A percentile compares a stretch with the other conserved stretches of the same genome.
Conservation (phyloP, 2,329 filamentous ascomycete genomes). For the Phaeosphaeriaceae sp. region DNA sequence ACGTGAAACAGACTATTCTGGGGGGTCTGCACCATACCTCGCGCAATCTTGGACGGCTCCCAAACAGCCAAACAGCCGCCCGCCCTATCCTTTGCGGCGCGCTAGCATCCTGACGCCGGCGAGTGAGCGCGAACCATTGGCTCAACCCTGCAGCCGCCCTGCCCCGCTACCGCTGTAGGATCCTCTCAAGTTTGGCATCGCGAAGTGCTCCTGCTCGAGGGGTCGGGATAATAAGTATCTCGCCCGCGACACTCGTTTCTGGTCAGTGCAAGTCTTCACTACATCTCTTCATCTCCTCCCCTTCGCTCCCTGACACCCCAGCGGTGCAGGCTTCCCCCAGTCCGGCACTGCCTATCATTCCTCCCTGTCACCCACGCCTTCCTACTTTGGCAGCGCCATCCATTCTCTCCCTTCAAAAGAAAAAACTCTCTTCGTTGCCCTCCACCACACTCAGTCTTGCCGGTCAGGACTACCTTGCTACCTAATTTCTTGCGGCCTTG, state of each 20-base stretch:
- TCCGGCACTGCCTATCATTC: slow-evolving; percentile 33
- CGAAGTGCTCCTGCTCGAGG: slow-evolving; percentile 21
- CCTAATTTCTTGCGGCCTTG: slow-evolving; percentile 37
- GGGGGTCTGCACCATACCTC: slow-evolving; percentile 33
- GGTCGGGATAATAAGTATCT: slow-evolving; percentile 40
- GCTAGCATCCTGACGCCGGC: slow-evolving; percentile 31
- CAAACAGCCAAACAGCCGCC: slow-evolving; percentile 45
- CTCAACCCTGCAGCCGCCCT: slow-evolving; percentile 30
- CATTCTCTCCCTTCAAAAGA: slow-evolving; percentile 26
- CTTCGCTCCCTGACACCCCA: slow-evolving; percentile 33
- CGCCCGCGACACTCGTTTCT: slow-evolving; percentile 27
- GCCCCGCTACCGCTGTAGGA: slow-evolving; percentile 33
- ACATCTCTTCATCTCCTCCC: slow-evolving; percentile 23
- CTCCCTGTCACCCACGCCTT: slow-evolving; percentile 25
- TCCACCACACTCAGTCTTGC: slow-evolving; percentile 33
- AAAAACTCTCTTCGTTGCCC: slow-evolving; percentile 28
- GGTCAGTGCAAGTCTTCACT: slow-evolving; percentile 38
- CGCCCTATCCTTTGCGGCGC: slow-evolving; percentile 36
- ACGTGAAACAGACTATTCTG: slow-evolving; percentile 49
- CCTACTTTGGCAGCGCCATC: slow-evolving; percentile 41
- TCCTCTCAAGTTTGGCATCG: slow-evolving; percentile 24
- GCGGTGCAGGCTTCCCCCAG: slow-evolving; percentile 38
- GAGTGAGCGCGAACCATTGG: slow-evolving; percentile 35
- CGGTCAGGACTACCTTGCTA: slow-evolving; percentile 36
- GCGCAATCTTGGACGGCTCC: slow-evolving; percentile 33